Evolutionary conservation across 495 filamentous ascomycete genomes (phyloP).

Genomic region (Penicillium waksmanii): DNA sequence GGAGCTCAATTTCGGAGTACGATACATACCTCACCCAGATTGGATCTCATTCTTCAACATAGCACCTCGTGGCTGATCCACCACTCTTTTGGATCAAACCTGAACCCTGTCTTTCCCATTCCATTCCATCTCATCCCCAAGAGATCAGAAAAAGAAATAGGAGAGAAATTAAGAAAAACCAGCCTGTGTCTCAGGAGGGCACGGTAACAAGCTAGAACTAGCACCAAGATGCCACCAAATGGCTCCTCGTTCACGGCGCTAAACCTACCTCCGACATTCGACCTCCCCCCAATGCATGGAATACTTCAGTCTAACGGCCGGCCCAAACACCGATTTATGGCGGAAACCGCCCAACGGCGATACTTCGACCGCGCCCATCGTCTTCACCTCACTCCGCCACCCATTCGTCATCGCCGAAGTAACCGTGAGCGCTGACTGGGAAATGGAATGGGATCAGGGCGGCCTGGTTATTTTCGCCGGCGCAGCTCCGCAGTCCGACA

Average conservation of each 20-base stretch:
- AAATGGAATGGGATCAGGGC: conserved; percentile 65
- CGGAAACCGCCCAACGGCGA: conserved; percentile 59
- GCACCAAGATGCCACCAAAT: conserved; percentile 50
- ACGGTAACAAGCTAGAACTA: background rate
- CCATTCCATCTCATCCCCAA: background rate
- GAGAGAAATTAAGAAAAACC: background rate
- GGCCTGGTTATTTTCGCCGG: conserved; percentile 81
- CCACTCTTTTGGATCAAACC: background rate
- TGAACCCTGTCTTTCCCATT: background rate
- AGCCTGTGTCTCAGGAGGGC: background rate
- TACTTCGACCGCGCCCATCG: conserved; percentile 59
- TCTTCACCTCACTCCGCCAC: conserved; percentile 57
- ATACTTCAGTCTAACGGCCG: conserved; percentile 59
- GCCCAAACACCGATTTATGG: conserved; percentile 58
- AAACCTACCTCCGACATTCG: conserved; percentile 50
- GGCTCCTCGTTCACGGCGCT: conserved; percentile 55
- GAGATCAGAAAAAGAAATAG: background rate
- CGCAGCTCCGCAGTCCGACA: conserved; percentile 56
- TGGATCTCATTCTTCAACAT: background rate
- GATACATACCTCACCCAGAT: background rate
- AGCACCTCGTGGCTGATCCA: background rate
- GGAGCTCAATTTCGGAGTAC: conserved; percentile 9
- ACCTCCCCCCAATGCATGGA: conserved; percentile 59
- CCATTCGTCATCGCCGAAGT: conserved; percentile 61
- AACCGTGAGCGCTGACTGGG: conserved; percentile 62